Evolutionary conservation across 352 stramenopile species (phyloP), one percentile per base, ranked within the genome.

Genomic region (Globisporangium recalcitrans): DNA sequence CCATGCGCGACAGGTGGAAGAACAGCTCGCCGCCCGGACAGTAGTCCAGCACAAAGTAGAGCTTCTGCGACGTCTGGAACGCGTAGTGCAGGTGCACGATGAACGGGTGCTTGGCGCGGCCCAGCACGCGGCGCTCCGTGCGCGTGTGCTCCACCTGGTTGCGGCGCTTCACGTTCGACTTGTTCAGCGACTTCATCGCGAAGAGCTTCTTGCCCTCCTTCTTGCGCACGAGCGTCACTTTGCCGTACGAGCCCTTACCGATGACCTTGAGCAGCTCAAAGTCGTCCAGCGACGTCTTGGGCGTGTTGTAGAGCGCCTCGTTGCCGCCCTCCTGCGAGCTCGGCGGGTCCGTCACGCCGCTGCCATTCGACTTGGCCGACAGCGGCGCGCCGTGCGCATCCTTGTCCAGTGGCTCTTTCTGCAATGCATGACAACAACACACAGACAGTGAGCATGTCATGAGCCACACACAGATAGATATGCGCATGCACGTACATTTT

Each of bases 261-360:
- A 97, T 95, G 55, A 95, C 88, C 62, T 95, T 96, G 54, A 97
- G 77, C 71, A 97, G 72, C 73, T 97, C 90, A 78, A 97, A 97
- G 72, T 97, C 90, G 57, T 95, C 89, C 48, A 97, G 67, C 13
- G 73, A 81, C n/a, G 90, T 92, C 80, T 96, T 96, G 52, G 83
- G 83, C 59, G 83, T 93, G 70, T 93, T 88, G 82, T 93, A 93
- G 36, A 93, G 70, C 65, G 79, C 58, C 65, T 87, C 77, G 13
- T 71, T 87, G 42, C 71, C 62, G 46, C 60, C 56, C 5, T 65
- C 61, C 27, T 64, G 52, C n/a, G 48, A 69, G 16, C 31, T 55
- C 52, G 64, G 61, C 60, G 56, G 48, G 36, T 19, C 22, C 22
- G 36, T 32, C 21, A 56, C 70, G 6, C 26, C 16, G 38, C 13